Evolutionary conservation across 2,329 filamentous ascomycete species (phyloP).

Genomic region (Fusarium musae): DNA sequence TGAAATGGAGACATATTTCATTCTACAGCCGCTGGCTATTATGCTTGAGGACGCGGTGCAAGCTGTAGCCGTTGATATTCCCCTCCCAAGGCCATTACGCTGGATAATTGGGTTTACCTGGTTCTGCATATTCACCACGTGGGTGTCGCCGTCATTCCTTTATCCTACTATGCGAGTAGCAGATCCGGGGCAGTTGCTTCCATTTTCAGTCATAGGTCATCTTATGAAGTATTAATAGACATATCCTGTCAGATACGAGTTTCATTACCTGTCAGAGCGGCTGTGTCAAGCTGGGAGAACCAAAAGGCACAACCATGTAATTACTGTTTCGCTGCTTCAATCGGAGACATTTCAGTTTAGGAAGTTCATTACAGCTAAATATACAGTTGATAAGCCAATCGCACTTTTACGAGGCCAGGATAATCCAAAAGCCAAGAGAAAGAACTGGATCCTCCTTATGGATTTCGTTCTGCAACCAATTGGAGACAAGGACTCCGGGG

Average conservation of each 20-base stretch:
- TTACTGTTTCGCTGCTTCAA: not conserved
- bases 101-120: not conserved
- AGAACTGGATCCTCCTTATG: not conserved
- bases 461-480: not conserved
- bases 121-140: not conserved
- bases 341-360: not conserved
- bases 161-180: not conserved
- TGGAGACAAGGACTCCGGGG: not conserved
- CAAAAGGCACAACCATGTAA: not conserved
- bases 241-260: too few relatives aligned
- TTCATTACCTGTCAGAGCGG: not conserved
- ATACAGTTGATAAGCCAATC: not conserved
- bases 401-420: too few relatives aligned
- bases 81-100: not conserved
- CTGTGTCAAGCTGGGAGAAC: not conserved
- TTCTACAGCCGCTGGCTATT: not conserved
- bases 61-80: fast-evolving
- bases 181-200: not conserved
- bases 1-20: not conserved
- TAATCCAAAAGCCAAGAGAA: not conserved
- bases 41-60: not conserved
- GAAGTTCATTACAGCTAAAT: not conserved
- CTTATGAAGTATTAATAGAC: not conserved
- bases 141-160: not conserved
- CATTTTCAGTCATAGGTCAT: not conserved